These are phyloP conservation scores for Boletus rufocinnamomeus DNA, from an alignment of 768 basidiomycete genomes.

Conservation along the genomic window DNA sequence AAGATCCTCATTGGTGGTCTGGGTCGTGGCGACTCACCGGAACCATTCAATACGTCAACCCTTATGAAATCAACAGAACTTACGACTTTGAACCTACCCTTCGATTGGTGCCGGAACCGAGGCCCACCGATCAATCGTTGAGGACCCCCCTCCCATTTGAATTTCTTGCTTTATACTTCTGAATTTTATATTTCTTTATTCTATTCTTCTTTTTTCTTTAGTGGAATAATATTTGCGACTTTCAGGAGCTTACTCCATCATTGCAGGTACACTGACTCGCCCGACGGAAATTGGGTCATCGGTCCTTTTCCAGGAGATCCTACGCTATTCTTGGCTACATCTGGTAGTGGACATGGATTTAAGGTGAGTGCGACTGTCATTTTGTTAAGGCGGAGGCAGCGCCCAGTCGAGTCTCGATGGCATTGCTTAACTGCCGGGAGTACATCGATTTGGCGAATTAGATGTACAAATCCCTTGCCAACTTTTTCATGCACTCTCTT, in stretches of 20 bases:
- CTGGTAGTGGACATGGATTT: constrained; percentile 86
- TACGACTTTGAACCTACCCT: constrained; percentile 4
- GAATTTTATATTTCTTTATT: constrained; percentile 7
- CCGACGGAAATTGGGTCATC: constrained; percentile 88
- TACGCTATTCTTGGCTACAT: constrained; percentile 78
- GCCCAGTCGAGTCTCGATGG: background rate
- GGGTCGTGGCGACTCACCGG: background rate
- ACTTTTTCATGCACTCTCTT: background rate
- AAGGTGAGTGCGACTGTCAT: constrained; percentile 50
- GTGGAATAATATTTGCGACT: background rate
- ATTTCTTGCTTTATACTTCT: background rate
- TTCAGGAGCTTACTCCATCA: background rate
- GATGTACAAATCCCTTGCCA: background rate
- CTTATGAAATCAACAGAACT: background rate
- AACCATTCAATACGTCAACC: background rate
- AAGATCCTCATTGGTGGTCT: background rate
- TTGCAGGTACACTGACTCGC: constrained; percentile 84
- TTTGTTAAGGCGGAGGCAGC: background rate
- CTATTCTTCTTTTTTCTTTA: background rate
- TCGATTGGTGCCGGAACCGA: background rate
- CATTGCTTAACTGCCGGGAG: background rate
- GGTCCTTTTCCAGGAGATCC: constrained; percentile 63
- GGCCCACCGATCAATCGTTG: background rate
- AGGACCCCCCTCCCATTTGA: constrained; percentile 12
- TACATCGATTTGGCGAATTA: background rate